phyloP scores from a whole-genome alignment of 495 filamentous ascomycete species.

The Xylaria acuta region DNA sequence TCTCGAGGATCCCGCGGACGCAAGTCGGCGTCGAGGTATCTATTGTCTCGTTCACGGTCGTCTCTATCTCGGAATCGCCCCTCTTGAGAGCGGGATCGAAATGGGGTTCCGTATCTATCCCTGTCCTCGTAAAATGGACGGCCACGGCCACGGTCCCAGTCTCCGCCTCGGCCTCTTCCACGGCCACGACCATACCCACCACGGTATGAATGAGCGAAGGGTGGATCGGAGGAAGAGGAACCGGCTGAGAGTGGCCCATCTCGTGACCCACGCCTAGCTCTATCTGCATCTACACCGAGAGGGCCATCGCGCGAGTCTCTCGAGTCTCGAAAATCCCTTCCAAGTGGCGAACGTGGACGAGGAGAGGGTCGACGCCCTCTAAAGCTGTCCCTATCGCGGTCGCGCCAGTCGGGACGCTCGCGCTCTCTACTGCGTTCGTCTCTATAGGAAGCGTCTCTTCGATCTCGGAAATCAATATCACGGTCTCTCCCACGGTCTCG shows the following conservation, averaged over 20 bases:
- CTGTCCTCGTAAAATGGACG: slow-evolving; percentile 72
- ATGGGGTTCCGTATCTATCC: slow-evolving; percentile 55
- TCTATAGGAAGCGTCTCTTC: slow-evolving; percentile 52
- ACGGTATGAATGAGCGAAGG: slow-evolving; percentile 58
- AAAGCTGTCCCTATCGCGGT: slow-evolving; percentile 51
- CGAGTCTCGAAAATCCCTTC: slow-evolving; percentile 46
- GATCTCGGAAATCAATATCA: slow-evolving; percentile 61
- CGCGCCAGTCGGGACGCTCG: slow-evolving; percentile 49
- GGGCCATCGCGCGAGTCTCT: slow-evolving; percentile 50
- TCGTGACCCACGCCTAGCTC: slow-evolving; percentile 58
- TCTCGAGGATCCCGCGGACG: slow-evolving; percentile 63
- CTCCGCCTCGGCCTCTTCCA: slow-evolving; percentile 64
- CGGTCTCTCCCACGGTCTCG: slow-evolving; percentile 65
- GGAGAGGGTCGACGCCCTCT: slow-evolving; percentile 55
- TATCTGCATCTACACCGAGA: slow-evolving; percentile 55
- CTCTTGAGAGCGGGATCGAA: slow-evolving; percentile 74
- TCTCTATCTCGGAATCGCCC: slow-evolving; percentile 61
- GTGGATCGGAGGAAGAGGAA: slow-evolving; percentile 71
- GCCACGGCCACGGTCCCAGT: slow-evolving; percentile 69
- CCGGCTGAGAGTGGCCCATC: slow-evolving; percentile 70
- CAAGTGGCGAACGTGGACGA: slow-evolving; percentile 51
- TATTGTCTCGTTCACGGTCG: slow-evolving; percentile 54
- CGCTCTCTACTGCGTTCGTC: slow-evolving; percentile 58
- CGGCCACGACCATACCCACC: slow-evolving; percentile 61
- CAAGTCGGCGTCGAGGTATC: slow-evolving; percentile 50